Conservation (phyloP, 176 grass and related monocot genomes). For the Alloteropsis semialata region DNA sequence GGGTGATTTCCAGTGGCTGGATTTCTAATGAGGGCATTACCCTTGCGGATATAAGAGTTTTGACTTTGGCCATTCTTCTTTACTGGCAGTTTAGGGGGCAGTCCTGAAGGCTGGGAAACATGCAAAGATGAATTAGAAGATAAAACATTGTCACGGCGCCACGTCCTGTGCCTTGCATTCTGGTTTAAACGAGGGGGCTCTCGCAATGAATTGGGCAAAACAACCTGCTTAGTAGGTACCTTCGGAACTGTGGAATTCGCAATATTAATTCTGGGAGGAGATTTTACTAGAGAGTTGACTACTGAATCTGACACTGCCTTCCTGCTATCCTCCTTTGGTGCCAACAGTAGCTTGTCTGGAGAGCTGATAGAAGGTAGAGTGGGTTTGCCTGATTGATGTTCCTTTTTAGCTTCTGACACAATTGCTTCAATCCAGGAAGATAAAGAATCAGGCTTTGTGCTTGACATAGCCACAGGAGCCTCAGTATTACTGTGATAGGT, state of each 20-base stretch:
- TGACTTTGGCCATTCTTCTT: conserved; percentile 54
- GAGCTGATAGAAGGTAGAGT: conserved; percentile 22
- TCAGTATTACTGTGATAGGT: conserved; percentile 12
- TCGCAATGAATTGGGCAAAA: conserved; percentile 49
- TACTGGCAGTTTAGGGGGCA: conserved; percentile 48
- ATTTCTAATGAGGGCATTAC: conserved; percentile 94
- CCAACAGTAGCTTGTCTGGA: conserved; percentile 28
- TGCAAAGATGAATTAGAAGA: conserved; percentile 44
- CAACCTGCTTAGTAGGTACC: conserved; percentile 33
- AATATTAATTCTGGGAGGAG: conserved; percentile 24
- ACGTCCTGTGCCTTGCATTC: conserved; percentile 80
- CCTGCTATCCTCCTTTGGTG: conserved; percentile 29
- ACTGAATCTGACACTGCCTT: conserved; percentile 33
- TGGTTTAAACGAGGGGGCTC: conserved; percentile 34
- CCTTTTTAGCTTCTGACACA: conserved; percentile 46
- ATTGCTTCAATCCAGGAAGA: conserved; percentile 38
- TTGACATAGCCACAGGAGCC: conserved; percentile 21
- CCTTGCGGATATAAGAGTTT: conserved; percentile 90
- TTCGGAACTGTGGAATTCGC: conserved; percentile 29
- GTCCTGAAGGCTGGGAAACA: conserved; percentile 47
- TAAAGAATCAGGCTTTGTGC: conserved; percentile 23
- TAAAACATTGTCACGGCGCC: conserved; percentile 57
- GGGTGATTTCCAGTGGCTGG: conserved; percentile 43
- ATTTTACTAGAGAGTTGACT: conserved; percentile 31
- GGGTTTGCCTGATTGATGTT: conserved; percentile 34